Base-by-base conservation (phyloP, 805 yeast species). In the Vanderwaltozyma polyspora region DNA sequence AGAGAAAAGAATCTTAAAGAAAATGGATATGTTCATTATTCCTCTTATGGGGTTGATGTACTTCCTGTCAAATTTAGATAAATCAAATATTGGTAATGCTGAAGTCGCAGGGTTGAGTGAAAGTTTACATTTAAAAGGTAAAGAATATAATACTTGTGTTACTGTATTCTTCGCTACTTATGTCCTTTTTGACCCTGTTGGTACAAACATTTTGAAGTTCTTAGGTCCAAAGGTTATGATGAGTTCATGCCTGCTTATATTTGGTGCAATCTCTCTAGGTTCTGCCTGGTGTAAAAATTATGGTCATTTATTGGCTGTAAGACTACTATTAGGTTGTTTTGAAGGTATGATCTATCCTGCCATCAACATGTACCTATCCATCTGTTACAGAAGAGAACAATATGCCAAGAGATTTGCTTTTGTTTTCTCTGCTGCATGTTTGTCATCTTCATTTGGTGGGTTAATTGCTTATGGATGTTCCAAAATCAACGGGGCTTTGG, bases 21-120 rank as follows among this genome's bases (percentile, higher is more conserved):
- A 67, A 43, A 55, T 68, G 49, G 75, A 70, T 43, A 44, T 49
- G 31, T 58, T 57, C 31, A 44, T 68, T 11, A 52, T 69, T 31
- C 73, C 74, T 1, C 48, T 68, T 35, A 50, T 69, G 36, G 51
- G 64, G 7, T 37, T 62, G 15, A 50, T 66, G 28, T 70, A 68
- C 46, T 62, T 70, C 36, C 54, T 67, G 29, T 64, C 74, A 3
- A 61, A 63, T 31, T 52, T 74, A 36, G 79, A 74, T 51, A 63
- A 71, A 39, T 68, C 76, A 11, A 73, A 72, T 46, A 70, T 74
- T 35, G 78, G 79, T 43, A 74, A 74, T 46, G 79, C 79, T 8
- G 63, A 63, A 28, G 61, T 69, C 3, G 77, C 74, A 11, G 79
- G 79, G 4, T 42, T 73, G 40, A 51, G 60, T 0, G 56, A 57